Conservation (phyloP, 768 basidiomycete species). For the Neoboletus brunneissimus region DNA sequence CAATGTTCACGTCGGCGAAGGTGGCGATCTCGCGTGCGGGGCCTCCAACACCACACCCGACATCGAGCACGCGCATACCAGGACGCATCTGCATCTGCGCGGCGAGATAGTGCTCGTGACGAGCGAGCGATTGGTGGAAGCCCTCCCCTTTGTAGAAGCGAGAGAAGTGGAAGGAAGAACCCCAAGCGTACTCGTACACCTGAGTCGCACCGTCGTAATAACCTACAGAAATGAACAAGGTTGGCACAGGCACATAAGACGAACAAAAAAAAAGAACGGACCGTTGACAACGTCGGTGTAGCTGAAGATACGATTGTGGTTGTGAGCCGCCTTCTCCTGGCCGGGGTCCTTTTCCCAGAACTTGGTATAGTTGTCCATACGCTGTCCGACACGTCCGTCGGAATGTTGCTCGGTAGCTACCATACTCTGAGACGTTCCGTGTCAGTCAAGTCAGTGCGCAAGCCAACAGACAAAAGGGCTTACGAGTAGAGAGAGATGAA, state of each 20-base stretch:
- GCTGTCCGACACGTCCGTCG: slow-evolving; percentile 62
- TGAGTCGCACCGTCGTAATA: slow-evolving; percentile 98
- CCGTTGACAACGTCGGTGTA: slow-evolving; percentile 96
- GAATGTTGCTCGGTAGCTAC: slow-evolving; percentile 27
- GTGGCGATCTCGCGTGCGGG: slow-evolving; percentile 94
- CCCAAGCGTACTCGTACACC: slow-evolving; percentile 94
- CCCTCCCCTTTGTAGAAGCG: slow-evolving; percentile 93
- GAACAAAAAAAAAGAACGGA: slow-evolving; percentile 31
- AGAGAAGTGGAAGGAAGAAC: slow-evolving; percentile 91
- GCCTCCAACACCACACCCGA: slow-evolving; percentile 97
- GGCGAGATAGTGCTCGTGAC: slow-evolving; percentile 97
- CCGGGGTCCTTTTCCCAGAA: slow-evolving; percentile 87
- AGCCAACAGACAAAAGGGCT: not conserved
- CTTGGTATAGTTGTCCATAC: slow-evolving; percentile 81
- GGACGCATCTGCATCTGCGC: slow-evolving; percentile 79
- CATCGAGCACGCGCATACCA: slow-evolving; percentile 95
- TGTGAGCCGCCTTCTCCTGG: slow-evolving; percentile 64
- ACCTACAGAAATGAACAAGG: slow-evolving; percentile 42
- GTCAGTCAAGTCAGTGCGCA: not conserved
- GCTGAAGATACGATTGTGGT: slow-evolving; percentile 67
- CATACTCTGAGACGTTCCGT: not conserved
- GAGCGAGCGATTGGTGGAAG: slow-evolving; percentile 67
- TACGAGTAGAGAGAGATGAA: not conserved
- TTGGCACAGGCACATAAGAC: not conserved
- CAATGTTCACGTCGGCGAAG: slow-evolving; percentile 81